Base-by-base conservation (phyloP, 2,329 filamentous ascomycete genomes). In the Ceratocystis colombiana region DNA sequence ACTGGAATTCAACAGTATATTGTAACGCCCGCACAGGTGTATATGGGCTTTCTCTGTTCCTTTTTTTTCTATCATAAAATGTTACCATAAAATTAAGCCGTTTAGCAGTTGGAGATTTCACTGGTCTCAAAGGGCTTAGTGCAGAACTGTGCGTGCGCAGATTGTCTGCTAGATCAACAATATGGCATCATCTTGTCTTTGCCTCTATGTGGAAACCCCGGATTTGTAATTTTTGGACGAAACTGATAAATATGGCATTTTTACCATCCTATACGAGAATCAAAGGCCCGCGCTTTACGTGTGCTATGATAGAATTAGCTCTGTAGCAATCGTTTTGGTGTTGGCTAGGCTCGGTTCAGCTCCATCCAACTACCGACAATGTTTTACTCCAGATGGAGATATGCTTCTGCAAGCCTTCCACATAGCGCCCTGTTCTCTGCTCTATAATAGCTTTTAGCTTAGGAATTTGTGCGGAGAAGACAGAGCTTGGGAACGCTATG, bases 341-440 rank as follows among this genome's bases (percentile, higher is more conserved):
- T n/a, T 25, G 22, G 28, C 3, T 59, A 17, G n/a, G 28, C 7
- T 59, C 17, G 10, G 10, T 41, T 41, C 28, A 59, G 53, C 53
- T 59, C 33, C 53, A 15, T 33, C 10, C 12, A 37, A 59, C 53
- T 59, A n/a, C 53, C 53, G 53, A 59, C 0, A 28, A 5, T 22
- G 53, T 17, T 57, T 57, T 57, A 33, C 25, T 57, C 53, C 25
- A 17, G 28, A 33, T 59, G 30, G 5, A 30, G 28, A 33, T 59
- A 59, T 25, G 53, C 53, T 59, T 59, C 37, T 59, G 53, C 53
- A 59, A 41, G 53, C 5, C 25, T 33, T 59, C 53, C 53, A n/a
- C 53, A 59, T 59, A 59, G 53, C 25, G 53, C 25, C 53, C 53
- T n/a, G 53, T 59, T 59, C 25, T 59, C 22, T 59, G 12, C 3